Evolutionary conservation across 2,329 filamentous ascomycete species (phyloP), one percentile per base, ranked within the genome.

Genomic region (Cryphonectria radicalis): DNA sequence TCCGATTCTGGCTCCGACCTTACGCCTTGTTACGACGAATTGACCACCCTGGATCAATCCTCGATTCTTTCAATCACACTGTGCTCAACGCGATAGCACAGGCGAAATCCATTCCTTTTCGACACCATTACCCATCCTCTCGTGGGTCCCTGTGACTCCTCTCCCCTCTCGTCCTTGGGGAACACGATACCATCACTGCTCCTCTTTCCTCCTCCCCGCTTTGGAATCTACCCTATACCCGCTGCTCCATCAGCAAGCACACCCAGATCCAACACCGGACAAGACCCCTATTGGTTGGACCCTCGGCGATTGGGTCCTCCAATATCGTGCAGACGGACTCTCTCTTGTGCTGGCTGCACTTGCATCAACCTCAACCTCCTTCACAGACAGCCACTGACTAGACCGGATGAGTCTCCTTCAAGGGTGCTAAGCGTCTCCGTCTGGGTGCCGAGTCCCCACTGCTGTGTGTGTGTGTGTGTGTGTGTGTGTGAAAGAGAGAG

Each of bases 371-470:
- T 32, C 32, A 32, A 32, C 4, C 32, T 28, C 17, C 40, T 28
- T 8, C 42, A 59, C 13, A 32, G 32, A 8, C 32, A 28, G 32
- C 40, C 35, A 32, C 55, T 28, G 40, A 46, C 62, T 2, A 4
- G 37, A 42, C 25, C 70, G 63, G 53, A 71, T 71, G 67, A 43
- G 62, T 65, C n/a, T 46, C 14, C 59, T 37, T 55, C 60, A 35
- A n/a, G 25, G 35, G 43, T 67, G 43, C 35, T 69, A 46, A 67
- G 72, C 70, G 72, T 73, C 74, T 73, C 66, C 71, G 69, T 76
- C 74, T 74, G 73, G 74, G 72, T 35, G 42, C 70, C 71, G 64
- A 32, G 66, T 65, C 55, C 73, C 72, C 69, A 40, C 64, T 71
- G 72, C 76, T 46, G 37, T 28, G 62, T 42, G 22, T 40, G 19